Conservation (phyloP, 805 yeast genomes). For the Zygosaccharomyces lentus region DNA sequence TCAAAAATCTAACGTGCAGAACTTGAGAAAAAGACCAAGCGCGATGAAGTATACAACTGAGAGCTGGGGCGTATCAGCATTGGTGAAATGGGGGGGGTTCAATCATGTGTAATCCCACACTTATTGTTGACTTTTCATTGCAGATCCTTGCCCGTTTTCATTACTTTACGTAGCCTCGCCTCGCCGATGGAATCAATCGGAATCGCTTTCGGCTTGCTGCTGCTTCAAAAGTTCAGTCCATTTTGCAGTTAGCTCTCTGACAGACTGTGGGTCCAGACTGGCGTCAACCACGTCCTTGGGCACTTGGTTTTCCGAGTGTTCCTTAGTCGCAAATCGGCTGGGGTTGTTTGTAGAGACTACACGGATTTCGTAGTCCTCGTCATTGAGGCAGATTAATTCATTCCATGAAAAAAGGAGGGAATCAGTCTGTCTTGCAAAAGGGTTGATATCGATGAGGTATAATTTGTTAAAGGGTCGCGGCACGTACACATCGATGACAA, state of each 20-base stretch:
- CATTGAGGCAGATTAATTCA: slow-evolving; percentile 45
- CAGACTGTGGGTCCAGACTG: slow-evolving; percentile 57
- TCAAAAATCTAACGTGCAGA: background rate
- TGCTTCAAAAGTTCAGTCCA: slow-evolving; percentile 45
- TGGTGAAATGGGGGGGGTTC: too few species aligned
- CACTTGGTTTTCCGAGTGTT: slow-evolving; percentile 85
- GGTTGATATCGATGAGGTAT: slow-evolving; percentile 79
- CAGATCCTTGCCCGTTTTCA: too few species aligned
- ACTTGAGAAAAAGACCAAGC: background rate
- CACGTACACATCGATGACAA: slow-evolving; percentile 76
- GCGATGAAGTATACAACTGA: too few species aligned
- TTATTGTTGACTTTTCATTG: too few species aligned
- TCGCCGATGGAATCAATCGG: slow-evolving; percentile 1
- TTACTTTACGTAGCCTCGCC: background rate
- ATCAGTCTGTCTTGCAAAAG: slow-evolving; percentile 76
- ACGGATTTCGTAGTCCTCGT: slow-evolving; percentile 50
- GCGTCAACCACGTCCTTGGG: slow-evolving; percentile 92
- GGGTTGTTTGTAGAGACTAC: slow-evolving; percentile 64
- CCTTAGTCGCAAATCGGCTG: slow-evolving; percentile 73
- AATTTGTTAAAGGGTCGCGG: slow-evolving; percentile 68
- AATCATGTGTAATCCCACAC: too few species aligned
- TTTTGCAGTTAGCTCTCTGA: slow-evolving; percentile 61
- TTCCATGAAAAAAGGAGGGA: slow-evolving; percentile 79
- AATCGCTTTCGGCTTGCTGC: slow-evolving; percentile 24
- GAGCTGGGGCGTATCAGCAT: too few species aligned